Evolutionary conservation across 305 asterid species (phyloP).

Genomic region (Fraxinus velutina): DNA sequence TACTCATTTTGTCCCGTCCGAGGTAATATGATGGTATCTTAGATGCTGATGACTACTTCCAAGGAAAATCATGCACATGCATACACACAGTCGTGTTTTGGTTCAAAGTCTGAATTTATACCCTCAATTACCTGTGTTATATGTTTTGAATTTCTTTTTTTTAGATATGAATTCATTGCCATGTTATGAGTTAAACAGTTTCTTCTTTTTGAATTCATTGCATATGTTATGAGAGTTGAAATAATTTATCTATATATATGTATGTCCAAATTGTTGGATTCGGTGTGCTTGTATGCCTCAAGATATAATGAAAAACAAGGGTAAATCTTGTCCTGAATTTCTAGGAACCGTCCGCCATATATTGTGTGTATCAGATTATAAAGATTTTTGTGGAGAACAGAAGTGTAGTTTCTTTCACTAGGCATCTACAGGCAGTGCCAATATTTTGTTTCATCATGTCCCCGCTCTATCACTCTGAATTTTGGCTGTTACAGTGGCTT

Average conservation of each 20-base stretch:
- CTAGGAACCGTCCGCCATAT: not conserved
- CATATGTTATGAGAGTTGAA: not conserved
- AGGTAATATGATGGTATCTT: conserved; percentile 41
- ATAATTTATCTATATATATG: not conserved
- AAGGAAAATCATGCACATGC: not conserved
- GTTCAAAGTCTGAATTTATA: not conserved
- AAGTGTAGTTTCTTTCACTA: not conserved
- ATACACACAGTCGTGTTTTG: not conserved
- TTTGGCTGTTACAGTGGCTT: not conserved
- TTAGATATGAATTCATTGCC: not conserved
- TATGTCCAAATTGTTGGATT: not conserved
- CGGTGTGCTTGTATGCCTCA: not conserved
- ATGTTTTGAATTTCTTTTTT: not conserved
- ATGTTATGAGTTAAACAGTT: not conserved
- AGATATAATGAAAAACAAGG: not conserved
- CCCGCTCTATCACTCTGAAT: not conserved
- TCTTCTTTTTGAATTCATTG: not conserved
- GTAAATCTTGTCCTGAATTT: not conserved
- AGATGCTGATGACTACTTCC: not conserved
- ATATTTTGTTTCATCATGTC: not conserved
- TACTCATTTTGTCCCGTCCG: conserved; percentile 80
- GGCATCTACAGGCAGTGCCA: not conserved
- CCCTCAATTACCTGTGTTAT: not conserved
- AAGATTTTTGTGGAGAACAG: not conserved
- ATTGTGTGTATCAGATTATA: not conserved